Base-by-base conservation (phyloP, 2,329 filamentous ascomycete species). In the Chaetomiaceae sp. region DNA sequence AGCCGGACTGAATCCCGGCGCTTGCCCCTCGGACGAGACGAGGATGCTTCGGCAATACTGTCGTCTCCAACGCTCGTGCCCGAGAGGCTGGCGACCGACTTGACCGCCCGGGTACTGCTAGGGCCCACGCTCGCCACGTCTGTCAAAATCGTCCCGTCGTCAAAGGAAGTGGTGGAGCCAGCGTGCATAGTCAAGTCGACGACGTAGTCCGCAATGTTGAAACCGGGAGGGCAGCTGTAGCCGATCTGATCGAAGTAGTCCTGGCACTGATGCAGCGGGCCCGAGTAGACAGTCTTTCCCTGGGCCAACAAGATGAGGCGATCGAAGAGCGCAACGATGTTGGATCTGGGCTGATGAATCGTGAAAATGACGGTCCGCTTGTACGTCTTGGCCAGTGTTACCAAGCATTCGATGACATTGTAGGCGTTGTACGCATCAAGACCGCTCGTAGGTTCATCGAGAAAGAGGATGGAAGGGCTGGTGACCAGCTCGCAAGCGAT, bases 111-210 rank as follows among this genome's bases (percentile, higher is more conserved):
- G 9, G 90, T 88, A 66, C 90, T 96, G 72, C 90, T 96, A 18
- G 90, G 88, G 2, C 89, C 86, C 18, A 89, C 84, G 58, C 83
- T 86, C 2, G 80, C 74, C 2, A 77, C 80, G 58, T 88, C 85
- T 7, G 73, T 64, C 5, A 71, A 66, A 33, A 77, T 54, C 9
- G 73, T 69, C 13, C 79, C 80, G 51, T 85, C 81, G 30, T 85
- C 80, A 51, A 82, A 78, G 2, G 81, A 72, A 6, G 79, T 73
- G 18, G 76, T 80, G 40, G 78, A 76, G 54, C 88, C 82, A 21
- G 90, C 91, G 67, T 99, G 94, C 92, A 99, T 97, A 0, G 94
- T 97, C 36, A 99, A 78, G 67, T 99, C 94, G 27, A 99, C 91
- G 5, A 99, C 81, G 66, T 96, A 99, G 68, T 99, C 94, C 4